Base-by-base conservation (phyloP, 2,329 filamentous ascomycete species). In the Septoria linicola region DNA sequence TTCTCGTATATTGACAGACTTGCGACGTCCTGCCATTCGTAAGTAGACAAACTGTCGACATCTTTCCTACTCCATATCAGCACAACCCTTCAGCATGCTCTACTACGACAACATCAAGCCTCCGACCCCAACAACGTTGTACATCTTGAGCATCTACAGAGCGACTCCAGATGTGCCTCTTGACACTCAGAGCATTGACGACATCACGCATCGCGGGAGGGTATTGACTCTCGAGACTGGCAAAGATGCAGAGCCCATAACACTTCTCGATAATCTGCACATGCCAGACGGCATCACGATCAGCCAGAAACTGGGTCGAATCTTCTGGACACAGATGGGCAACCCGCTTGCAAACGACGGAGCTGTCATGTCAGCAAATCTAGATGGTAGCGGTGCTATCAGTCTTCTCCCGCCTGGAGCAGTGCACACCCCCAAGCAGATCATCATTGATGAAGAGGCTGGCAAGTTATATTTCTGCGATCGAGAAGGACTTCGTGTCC, bases 371-470 rank as follows among this genome's bases (percentile, higher is more conserved):
- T 60, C 56, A 8, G 47, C 58, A 2, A 71, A 73, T n/a, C 62
- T 80, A 1, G 76, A 81, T 44, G 80, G 81, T 1, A 70, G 56
- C 8, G 66, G 78, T 39, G 59, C 76, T 3, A 59, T 62, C 7
- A 68, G 68, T 0, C 60, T 83, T 2, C 63, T 83, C 0, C 57
- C 72, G 0, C 41, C 55, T 0, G 79, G 80, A 0, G 41, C 55
- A 0, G 64, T 78, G 1, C 72, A 81, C 60, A 84, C 81, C 0
- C 73, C 73, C 0, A 76, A 76, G 45, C 74, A 76, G 37, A 36
- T 75, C 10, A 37, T 61, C 3, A 46, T 72, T 19, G 67, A 70
- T 13, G 41, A 60, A 2, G 32, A 41, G 1, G 54, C 60, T 6
- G 25, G 62, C 20, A 61, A 70, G n/a, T 23, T 75, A 4, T 76